Base-by-base conservation (phyloP, 176 grass and related monocot genomes). In the Musa itinerans region DNA sequence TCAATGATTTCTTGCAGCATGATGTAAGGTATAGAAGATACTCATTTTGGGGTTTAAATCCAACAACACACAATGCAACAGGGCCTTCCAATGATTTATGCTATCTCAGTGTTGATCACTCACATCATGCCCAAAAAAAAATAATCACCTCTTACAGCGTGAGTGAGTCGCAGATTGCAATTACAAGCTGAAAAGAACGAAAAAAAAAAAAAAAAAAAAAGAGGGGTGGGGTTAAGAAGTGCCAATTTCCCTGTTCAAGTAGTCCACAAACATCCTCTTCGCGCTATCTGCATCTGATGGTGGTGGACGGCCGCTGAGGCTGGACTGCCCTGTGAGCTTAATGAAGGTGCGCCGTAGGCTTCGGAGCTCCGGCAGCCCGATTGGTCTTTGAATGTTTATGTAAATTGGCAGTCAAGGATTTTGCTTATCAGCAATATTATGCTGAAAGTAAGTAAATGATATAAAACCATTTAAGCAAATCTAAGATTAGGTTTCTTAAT, bases 231-330 rank as follows among this genome's bases (percentile, higher is more conserved):
- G 52, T n/a, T 70, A 88, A 73, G 77, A 85, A 3, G 77, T 76
- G 29, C 87, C 81, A 48, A 92, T 84, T 89, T 97, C 90, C 24
- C 90, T 76, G 81, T 96, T 96, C 55, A 92, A 83, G 74, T 96
- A 96, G 85, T 96, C 89, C 2, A 86, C 78, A 90, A 92, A 96
- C 93, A 92, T 92, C 52, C 90, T 92, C 63, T 90, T 96, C 24
- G 93, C 79, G 2, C 93, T 92, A 19, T 88, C 85, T 17, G 87
- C 84, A 52, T 96, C 93, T 48, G 87, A 92, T 24, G 89, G 89
- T 20, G 92, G 87, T 6, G 93, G 85, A 11, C 77, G 93, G 52
- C 93, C 93, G 24, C 93, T 96, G 74, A 96, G 78, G 69, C 90
- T 89, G 87, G 82, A 85, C 68, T 96, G 93, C 65, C 90, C 89